Evolutionary conservation across 306 rosid genomes (phyloP).

Genomic region (Fragaria vesca): DNA sequence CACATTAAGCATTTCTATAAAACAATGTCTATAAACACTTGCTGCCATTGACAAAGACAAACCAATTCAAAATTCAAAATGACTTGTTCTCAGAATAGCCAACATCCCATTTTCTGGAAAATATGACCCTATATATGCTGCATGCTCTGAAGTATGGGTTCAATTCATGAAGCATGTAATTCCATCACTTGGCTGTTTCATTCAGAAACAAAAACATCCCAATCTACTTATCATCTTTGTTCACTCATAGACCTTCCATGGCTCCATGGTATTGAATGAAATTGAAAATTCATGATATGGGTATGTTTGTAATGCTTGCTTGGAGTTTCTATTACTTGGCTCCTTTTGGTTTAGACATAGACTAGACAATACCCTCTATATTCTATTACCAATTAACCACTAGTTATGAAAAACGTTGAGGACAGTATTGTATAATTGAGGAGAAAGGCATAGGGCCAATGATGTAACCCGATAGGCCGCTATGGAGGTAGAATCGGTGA

Average conservation of each 20-base stretch:
- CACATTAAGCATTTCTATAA: not conserved
- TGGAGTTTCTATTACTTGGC: not conserved
- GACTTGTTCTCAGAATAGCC: constrained; percentile 41
- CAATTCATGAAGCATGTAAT: constrained; percentile 44
- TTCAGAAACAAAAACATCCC: constrained; percentile 9
- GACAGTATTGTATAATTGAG: not conserved
- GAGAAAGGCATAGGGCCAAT: not conserved
- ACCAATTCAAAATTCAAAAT: constrained; percentile 8
- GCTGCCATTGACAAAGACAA: not conserved
- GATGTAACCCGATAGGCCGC: not conserved
- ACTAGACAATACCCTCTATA: not conserved
- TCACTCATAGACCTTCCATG: not conserved
- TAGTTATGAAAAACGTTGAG: not conserved
- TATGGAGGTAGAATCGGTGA: not conserved
- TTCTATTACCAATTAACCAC: not conserved
- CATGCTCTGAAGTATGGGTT: constrained; percentile 59
- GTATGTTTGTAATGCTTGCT: not conserved
- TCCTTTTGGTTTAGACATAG: not conserved
- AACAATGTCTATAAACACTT: not conserved
- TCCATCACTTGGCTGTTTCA: not conserved
- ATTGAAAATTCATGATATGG: not conserved
- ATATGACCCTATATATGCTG: constrained; percentile 39
- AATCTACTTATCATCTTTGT: not conserved
- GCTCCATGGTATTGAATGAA: not conserved
- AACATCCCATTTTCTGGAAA: constrained; percentile 68